Evolutionary conservation across 305 asterid species (phyloP), one percentile per base, ranked within the genome.

Genomic region (Fraxinus platypoda): DNA sequence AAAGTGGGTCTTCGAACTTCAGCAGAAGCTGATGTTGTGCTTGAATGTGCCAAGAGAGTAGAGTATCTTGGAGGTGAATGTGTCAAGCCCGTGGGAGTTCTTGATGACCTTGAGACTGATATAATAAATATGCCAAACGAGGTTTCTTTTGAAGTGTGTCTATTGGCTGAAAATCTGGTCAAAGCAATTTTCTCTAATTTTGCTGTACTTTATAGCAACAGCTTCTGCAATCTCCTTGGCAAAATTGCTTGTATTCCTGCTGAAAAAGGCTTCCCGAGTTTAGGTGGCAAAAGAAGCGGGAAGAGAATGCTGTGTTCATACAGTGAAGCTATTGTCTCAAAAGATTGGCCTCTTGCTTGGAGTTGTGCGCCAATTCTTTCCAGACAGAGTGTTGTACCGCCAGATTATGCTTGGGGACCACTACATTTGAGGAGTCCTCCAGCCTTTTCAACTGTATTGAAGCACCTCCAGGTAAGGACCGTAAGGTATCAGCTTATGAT

Each of bases 301-400:
- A 93, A 91, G 76, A 92, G 94, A 85, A 97, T 95, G 86, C 94
- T 95, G 52, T 95, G 97, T 83, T 94, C 99, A 15, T 95, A 92
- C 76, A 84, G 90, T 87, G 97, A 92, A 83, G 97, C 97, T 86
- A 91, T 95, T 84, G 11, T 94, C 80, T 86, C 89, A 85, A 92
- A 92, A 87, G 99, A 95, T 85, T 95, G 98, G 98, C 92, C 98
- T 75, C 97, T 95, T 89, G 98, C 97, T 83, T 95, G 98, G 99
- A 92, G 99, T 87, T 88, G 89, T 87, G 90, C 97, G 79, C 98
- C 99, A 21, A 94, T 94, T 83, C 95, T 95, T 84, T 91, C 97
- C 6, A 86, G 90, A 81, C 97, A 93, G 88, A 86, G 89, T 87
- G 93, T 91, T 84, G 86, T 95, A 82, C 99, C 98, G 79, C 99